phyloP scores from a whole-genome alignment of 2,329 filamentous ascomycete species.

The Aspergillus melleus region DNA sequence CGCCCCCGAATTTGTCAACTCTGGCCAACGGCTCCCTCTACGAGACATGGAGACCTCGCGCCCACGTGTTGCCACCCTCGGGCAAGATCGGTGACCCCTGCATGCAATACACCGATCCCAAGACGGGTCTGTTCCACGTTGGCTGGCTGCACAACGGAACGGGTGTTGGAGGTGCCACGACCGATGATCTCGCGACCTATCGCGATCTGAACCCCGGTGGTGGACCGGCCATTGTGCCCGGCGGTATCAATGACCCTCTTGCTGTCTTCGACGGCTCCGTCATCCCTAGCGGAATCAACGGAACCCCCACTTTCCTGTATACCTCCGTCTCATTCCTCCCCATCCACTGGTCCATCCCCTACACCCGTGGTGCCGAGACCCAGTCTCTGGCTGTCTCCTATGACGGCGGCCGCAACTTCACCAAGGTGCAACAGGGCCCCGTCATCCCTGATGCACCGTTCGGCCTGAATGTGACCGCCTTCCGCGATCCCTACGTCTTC shows the following conservation, averaged over 20 bases:
- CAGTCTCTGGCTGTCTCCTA: slow-evolving; percentile 47
- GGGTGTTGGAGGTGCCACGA: slow-evolving; percentile 16
- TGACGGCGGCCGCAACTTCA: slow-evolving; percentile 50
- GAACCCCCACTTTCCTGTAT: slow-evolving; percentile 49
- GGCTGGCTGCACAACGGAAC: slow-evolving; percentile 18
- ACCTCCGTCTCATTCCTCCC: slow-evolving; percentile 49
- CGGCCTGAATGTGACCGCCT: slow-evolving; percentile 18
- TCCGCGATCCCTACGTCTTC: slow-evolving; percentile 22
- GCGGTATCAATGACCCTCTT: slow-evolving; percentile 19
- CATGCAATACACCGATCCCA: slow-evolving; percentile 18
- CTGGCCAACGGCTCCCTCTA: slow-evolving; percentile 15
- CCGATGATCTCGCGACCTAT: slow-evolving; percentile 18
- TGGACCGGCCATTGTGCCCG: slow-evolving; percentile 12
- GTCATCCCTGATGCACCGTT: slow-evolving; percentile 36
- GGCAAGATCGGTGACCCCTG: slow-evolving; percentile 22
- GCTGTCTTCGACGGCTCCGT: slow-evolving; percentile 21
- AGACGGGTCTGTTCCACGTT: slow-evolving; percentile 21
- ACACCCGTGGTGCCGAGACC: slow-evolving; percentile 47
- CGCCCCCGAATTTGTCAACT: slow-evolving; percentile 18
- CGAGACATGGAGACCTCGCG: slow-evolving; percentile 20
- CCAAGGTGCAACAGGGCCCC: slow-evolving; percentile 48
- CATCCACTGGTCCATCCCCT: slow-evolving; percentile 47
- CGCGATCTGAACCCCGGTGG: slow-evolving; percentile 15
- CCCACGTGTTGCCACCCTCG: slow-evolving; percentile 17
- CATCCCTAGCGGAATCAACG: slow-evolving; percentile 32